These are phyloP conservation scores for Pezicula radicicola DNA, from an alignment of 2,329 filamentous ascomycete genomes.

Conservation along the genomic window DNA sequence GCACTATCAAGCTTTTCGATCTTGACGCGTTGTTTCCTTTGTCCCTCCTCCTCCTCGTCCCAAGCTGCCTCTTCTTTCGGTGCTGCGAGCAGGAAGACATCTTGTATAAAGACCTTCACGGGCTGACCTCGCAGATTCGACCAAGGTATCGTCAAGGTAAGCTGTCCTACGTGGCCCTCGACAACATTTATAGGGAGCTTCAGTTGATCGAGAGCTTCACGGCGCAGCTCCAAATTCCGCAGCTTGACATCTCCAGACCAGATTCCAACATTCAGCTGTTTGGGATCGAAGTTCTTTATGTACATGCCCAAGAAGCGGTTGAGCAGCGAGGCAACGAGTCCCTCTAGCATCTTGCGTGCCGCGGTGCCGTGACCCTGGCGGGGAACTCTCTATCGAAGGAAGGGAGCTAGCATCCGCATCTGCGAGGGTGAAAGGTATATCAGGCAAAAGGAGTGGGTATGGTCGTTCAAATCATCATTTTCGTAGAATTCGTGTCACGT, in stretches of 20 bases:
- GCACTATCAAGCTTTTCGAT: conserved; percentile 98
- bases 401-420: neutral
- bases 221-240: conserved; percentile 84
- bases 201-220: conserved; percentile 95
- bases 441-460: neutral
- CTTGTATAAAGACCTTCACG: conserved; percentile 91
- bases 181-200: conserved; percentile 95
- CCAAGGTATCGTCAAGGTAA: conserved; percentile 95
- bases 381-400: conserved; percentile 35
- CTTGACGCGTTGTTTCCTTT: conserved; percentile 84
- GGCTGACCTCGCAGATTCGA: conserved; percentile 93
- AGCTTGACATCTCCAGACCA: conserved; percentile 99
- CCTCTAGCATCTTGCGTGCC: conserved; percentile 81
- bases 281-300: conserved; percentile 98
- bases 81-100: conserved; percentile 92
- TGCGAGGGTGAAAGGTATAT: neutral
- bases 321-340: conserved; percentile 91
- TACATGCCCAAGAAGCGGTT: conserved; percentile 99
- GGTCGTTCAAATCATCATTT: neutral
- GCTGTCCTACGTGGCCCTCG: conserved; percentile 87
- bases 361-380: conserved; percentile 70
- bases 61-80: conserved; percentile 95
- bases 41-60: conserved; percentile 87
- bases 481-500: neutral
- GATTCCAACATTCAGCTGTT: conserved; percentile 96